Conservation (phyloP, 257 asterid species). For the Paraleonurus japonicus region DNA sequence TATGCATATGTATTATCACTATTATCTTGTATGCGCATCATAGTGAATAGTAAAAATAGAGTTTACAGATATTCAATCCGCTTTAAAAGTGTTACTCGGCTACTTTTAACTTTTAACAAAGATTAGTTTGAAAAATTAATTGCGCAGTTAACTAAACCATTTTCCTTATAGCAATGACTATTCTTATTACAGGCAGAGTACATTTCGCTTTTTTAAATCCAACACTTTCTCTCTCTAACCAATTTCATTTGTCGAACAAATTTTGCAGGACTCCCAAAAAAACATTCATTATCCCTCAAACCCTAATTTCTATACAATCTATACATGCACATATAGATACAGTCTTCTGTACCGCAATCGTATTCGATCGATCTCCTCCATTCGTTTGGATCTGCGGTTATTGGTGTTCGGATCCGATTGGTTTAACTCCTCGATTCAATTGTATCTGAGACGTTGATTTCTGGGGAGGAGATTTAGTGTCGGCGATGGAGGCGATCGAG, state of each 20-base stretch:
- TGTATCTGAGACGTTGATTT: slow-evolving; percentile 24
- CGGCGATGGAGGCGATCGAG: slow-evolving; percentile 66
- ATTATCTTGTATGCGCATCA: too few species aligned
- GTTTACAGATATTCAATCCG: too few species aligned
- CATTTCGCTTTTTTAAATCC: slow-evolving; percentile 15
- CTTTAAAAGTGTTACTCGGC: too few species aligned
- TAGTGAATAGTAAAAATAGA: too few species aligned
- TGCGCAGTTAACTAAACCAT: slow-evolving; percentile 2
- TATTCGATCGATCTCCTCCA: slow-evolving; percentile 35
- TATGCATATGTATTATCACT: too few species aligned
- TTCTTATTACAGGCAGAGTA: slow-evolving; percentile 15
- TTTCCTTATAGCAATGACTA: not conserved
- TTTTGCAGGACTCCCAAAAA: slow-evolving; percentile 34
- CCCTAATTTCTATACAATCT: slow-evolving; percentile 30
- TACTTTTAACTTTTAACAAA: not conserved
- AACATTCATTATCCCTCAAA: slow-evolving; percentile 32
- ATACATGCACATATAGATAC: slow-evolving; percentile 16
- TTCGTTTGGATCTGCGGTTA: slow-evolving; percentile 41
- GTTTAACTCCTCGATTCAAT: slow-evolving; percentile 13
- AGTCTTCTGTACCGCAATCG: slow-evolving; percentile 20
- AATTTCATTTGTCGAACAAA: slow-evolving; percentile 6
- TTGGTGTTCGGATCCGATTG: slow-evolving; percentile 43
- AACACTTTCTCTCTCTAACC: slow-evolving; percentile 19
- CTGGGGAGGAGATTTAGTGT: slow-evolving; percentile 25
- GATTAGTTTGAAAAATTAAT: not conserved